A percentile compares a stretch with the other conserved stretches of the same genome.
Conservation (phyloP, 139 green algal genomes). For the Penium margaritaceum region DNA sequence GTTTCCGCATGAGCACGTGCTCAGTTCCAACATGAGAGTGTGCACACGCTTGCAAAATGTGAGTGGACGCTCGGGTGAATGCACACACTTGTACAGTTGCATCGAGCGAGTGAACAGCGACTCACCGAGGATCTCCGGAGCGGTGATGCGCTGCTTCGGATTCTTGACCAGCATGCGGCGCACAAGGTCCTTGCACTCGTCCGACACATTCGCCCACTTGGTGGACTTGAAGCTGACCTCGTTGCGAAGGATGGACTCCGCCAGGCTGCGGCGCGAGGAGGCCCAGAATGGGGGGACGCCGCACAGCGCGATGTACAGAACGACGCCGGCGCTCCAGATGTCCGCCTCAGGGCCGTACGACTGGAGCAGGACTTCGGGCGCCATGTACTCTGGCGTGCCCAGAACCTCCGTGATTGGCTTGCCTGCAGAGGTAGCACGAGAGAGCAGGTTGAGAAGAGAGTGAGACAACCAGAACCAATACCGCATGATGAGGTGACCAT, state of each 20-base stretch:
- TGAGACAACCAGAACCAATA: no score
- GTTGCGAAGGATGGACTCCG: neutral
- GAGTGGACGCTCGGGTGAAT: no score
- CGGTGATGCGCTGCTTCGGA: neutral
- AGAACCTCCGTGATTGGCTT: no score
- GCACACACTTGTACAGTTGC: no score
- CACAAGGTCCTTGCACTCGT: slow-evolving; percentile 7
- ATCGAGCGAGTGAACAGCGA: no score
- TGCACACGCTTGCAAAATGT: no score
- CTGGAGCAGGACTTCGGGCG: neutral
- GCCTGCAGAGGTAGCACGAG: no score
- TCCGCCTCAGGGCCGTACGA: neutral
- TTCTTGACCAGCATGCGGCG: neutral
- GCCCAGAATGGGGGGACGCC: neutral
- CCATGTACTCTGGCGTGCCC: slow-evolving; percentile 3
- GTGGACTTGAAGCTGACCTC: neutral
- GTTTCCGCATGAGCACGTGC: no score
- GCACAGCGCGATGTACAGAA: neutral
- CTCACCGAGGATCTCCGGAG: neutral
- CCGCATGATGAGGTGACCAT: no score
- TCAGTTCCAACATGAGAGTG: no score
- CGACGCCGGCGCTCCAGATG: neutral
- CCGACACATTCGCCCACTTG: neutral
- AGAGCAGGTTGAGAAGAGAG: no score
- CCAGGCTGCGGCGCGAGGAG: neutral